phyloP scores from a whole-genome alignment of 768 basidiomycete genomes.

The Amanita pallidorosea region DNA sequence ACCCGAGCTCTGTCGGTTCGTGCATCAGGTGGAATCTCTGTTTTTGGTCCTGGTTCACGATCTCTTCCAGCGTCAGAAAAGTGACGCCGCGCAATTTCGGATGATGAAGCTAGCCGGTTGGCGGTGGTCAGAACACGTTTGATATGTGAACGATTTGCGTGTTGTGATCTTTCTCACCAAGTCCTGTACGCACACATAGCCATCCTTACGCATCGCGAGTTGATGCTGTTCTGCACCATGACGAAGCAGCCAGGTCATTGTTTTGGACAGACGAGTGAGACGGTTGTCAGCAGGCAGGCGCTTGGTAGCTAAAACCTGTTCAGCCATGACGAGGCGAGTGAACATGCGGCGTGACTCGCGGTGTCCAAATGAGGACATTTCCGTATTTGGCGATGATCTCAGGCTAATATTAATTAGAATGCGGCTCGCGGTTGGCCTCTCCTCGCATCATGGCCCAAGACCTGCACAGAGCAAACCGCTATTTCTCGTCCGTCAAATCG shows the following conservation, averaged over 20 bases:
- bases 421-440: too few species aligned
- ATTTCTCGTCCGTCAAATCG: neutral
- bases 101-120: slow-evolving; percentile 43
- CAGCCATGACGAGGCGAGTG: neutral
- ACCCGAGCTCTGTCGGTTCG: slow-evolving; percentile 21
- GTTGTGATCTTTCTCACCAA: slow-evolving; percentile 42
- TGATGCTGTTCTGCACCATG: slow-evolving; percentile 78
- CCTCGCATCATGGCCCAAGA: slow-evolving; percentile 2
- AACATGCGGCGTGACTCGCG: neutral
- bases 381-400: neutral
- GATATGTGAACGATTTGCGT: neutral
- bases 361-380: neutral
- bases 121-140: neutral
- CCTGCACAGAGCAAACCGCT: neutral
- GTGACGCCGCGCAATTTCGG: slow-evolving; percentile 57
- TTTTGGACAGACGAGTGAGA: slow-evolving; percentile 68
- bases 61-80: slow-evolving; percentile 39
- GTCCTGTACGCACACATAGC: slow-evolving; percentile 74
- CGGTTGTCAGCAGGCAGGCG: neutral
- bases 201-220: slow-evolving; percentile 69
- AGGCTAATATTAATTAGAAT: too few species aligned
- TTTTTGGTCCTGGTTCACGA: slow-evolving; percentile 62
- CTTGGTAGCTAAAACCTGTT: neutral
- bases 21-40: slow-evolving; percentile 48
- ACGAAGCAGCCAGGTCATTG: slow-evolving; percentile 83